These are phyloP conservation scores for Lasiosphaeriaceae sp. DNA, from an alignment of 495 filamentous ascomycete species.

Conservation along the genomic window DNA sequence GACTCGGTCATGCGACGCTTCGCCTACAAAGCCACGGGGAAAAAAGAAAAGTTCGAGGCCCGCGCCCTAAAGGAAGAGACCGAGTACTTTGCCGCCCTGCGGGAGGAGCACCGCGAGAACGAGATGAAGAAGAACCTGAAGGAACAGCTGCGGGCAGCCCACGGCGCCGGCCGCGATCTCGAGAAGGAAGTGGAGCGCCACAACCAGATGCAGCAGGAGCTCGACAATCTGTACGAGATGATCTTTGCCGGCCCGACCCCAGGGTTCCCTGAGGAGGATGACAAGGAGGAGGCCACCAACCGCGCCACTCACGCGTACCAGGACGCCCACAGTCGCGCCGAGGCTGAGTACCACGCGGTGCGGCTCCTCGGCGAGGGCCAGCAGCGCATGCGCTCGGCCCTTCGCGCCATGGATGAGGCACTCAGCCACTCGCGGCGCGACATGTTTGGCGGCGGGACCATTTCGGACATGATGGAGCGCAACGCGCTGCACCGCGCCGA, in stretches of 20 bases:
- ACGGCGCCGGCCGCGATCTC: slow-evolving; percentile 18
- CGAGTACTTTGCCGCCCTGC: slow-evolving; percentile 45
- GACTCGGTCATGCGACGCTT: slow-evolving; percentile 43
- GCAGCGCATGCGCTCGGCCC: slow-evolving; percentile 20
- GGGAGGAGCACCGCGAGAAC: slow-evolving; percentile 35
- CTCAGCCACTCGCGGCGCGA: slow-evolving; percentile 22
- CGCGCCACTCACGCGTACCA: slow-evolving; percentile 20
- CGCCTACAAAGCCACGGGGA: slow-evolving; percentile 41
- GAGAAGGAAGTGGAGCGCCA: slow-evolving; percentile 26
- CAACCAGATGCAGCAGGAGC: slow-evolving; percentile 30
- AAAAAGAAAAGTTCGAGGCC: slow-evolving; percentile 36
- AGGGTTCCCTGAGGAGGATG: slow-evolving; percentile 45
- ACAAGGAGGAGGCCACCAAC: slow-evolving; percentile 24
- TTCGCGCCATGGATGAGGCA: slow-evolving; percentile 30
- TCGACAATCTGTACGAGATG: slow-evolving; percentile 35
- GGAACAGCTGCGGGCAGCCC: slow-evolving; percentile 23
- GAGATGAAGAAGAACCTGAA: slow-evolving; percentile 30
- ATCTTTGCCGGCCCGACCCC: slow-evolving; percentile 47
- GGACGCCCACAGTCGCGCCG: slow-evolving; percentile 17
- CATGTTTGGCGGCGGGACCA: slow-evolving; percentile 29
- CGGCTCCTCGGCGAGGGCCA: slow-evolving; percentile 26
- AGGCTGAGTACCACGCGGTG: slow-evolving; percentile 23
- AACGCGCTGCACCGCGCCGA: slow-evolving; percentile 37
- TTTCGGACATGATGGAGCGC: slow-evolving; percentile 37
- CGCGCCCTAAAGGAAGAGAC: slow-evolving; percentile 45